Conservation (phyloP, 1,139 yeast genomes). For the Debaryomycetaceae sp. region DNA sequence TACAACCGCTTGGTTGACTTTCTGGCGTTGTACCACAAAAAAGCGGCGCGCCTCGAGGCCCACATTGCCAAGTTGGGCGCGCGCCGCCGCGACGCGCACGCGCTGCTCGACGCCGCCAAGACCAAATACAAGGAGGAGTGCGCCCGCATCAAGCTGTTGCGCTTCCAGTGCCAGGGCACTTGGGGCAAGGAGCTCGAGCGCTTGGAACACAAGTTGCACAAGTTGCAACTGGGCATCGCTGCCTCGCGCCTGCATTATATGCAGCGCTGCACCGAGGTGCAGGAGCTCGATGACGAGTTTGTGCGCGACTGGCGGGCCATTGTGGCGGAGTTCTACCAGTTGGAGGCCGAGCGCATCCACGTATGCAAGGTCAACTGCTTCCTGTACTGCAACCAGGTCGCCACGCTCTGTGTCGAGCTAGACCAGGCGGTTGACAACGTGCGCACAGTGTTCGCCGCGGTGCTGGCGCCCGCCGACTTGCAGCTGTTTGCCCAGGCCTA, state of each 20-base stretch:
- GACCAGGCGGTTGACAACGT: conserved; percentile 74
- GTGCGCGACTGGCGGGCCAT: conserved; percentile 74
- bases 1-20: conserved; percentile 31
- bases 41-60: conserved; percentile 27
- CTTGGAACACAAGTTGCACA: conserved; percentile 57
- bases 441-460: conserved; percentile 62
- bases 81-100: conserved; percentile 22
- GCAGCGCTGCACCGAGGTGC: conserved; percentile 52
- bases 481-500: conserved; percentile 48
- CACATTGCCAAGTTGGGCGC: conserved; percentile 35
- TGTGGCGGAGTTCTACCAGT: conserved; percentile 63
- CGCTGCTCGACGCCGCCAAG: conserved; percentile 42
- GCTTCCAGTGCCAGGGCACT: conserved; percentile 64
- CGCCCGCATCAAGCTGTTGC: conserved; percentile 51
- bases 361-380: conserved; percentile 74
- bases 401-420: conserved; percentile 73
- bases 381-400: conserved; percentile 74
- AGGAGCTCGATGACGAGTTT: conserved; percentile 70
- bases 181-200: conserved; percentile 77
- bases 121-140: conserved; percentile 57
- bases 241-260: conserved; percentile 56
- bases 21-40: conserved; percentile 25
- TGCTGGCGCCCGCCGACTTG: conserved; percentile 61
- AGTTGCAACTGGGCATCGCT: conserved; percentile 46
- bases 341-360: conserved; percentile 78